These are phyloP conservation scores for Scutellaria galericulata DNA, from an alignment of 257 asterid genomes.

Conservation along the genomic window DNA sequence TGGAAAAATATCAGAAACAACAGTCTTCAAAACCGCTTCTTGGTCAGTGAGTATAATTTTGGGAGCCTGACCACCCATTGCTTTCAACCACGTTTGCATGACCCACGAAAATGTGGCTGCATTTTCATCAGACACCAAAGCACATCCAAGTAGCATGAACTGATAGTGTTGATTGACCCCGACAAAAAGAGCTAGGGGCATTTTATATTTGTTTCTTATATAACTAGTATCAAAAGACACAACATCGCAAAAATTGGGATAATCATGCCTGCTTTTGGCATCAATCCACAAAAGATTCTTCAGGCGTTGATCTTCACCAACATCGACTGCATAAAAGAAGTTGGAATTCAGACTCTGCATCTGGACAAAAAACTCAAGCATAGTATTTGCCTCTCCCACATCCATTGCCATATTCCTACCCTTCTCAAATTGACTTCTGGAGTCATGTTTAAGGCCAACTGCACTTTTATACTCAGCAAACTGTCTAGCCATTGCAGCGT, in stretches of 20 bases:
- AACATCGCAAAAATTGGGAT: constrained; percentile 70
- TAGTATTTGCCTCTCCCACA: constrained; percentile 53
- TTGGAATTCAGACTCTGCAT: constrained; percentile 82
- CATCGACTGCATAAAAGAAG: constrained; percentile 81
- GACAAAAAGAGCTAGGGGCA: constrained; percentile 78
- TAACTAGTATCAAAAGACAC: constrained; percentile 89
- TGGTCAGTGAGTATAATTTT: constrained; percentile 79
- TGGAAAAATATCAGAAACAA: constrained; percentile 66
- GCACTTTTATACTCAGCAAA: constrained; percentile 93
- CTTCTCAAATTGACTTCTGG: constrained; percentile 74
- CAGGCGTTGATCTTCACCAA: constrained; percentile 77
- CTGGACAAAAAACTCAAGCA: constrained; percentile 74
- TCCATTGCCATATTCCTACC: constrained; percentile 68
- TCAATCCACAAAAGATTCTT: constrained; percentile 88
- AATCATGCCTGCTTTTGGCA: constrained; percentile 92
- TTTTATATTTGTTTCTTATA: constrained; percentile 78
- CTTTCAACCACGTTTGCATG: constrained; percentile 83
- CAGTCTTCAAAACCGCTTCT: constrained; percentile 62
- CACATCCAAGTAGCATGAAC: constrained; percentile 93
- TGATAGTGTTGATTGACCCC: constrained; percentile 98
- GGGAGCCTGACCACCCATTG: constrained; percentile 89
- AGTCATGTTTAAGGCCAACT: constrained; percentile 73
- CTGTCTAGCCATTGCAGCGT: constrained; percentile 92
- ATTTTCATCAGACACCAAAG: constrained; percentile 83
- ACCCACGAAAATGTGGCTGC: constrained; percentile 79